Percentiles rank a stretch among this genome's conserved stretches.
Evolutionary conservation across 148 eudicot species (phyloP).

Genomic region (Limonium bicolor): DNA sequence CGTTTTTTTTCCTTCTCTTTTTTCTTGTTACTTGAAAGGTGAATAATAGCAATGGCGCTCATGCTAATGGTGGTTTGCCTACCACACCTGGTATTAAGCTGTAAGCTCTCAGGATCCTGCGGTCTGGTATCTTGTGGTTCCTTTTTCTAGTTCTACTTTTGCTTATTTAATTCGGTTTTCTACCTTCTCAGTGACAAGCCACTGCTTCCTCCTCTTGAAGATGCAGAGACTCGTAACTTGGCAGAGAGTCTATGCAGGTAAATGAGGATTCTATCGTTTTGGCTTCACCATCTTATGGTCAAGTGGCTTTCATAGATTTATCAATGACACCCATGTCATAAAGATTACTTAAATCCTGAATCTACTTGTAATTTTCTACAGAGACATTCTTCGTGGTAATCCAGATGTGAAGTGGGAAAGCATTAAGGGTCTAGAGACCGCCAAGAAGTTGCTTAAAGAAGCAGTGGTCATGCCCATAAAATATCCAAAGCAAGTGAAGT

Average conservation of each 20-base stretch:
- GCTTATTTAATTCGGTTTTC: neutral
- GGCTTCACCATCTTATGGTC: neutral
- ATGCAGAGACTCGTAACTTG: constrained; percentile 72
- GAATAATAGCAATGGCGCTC: constrained; percentile 22
- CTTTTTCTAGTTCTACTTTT: neutral
- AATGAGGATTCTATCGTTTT: constrained; percentile 5
- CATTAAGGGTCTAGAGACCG: constrained; percentile 88
- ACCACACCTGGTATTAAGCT: constrained; percentile 21
- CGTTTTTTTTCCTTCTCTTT: neutral
- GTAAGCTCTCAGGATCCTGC: constrained; percentile 58
- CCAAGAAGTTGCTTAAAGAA: constrained; percentile 92
- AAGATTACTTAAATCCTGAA: neutral
- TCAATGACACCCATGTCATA: neutral
- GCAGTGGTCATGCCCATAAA: constrained; percentile 99
- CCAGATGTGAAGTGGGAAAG: constrained; percentile 93
- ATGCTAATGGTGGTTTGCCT: constrained; percentile 31
- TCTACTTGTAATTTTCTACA: constrained; percentile 13
- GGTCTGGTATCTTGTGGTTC: no score
- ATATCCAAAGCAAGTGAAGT: constrained; percentile 71
- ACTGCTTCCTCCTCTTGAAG: constrained; percentile 89
- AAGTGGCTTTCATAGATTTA: neutral
- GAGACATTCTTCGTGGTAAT: constrained; percentile 88
- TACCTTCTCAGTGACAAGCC: constrained; percentile 66
- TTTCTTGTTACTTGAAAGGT: constrained; percentile 5
- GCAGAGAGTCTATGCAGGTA: constrained; percentile 93